Conservation (phyloP, 352 stramenopile species). For the Phytophthora ramorum region DNA sequence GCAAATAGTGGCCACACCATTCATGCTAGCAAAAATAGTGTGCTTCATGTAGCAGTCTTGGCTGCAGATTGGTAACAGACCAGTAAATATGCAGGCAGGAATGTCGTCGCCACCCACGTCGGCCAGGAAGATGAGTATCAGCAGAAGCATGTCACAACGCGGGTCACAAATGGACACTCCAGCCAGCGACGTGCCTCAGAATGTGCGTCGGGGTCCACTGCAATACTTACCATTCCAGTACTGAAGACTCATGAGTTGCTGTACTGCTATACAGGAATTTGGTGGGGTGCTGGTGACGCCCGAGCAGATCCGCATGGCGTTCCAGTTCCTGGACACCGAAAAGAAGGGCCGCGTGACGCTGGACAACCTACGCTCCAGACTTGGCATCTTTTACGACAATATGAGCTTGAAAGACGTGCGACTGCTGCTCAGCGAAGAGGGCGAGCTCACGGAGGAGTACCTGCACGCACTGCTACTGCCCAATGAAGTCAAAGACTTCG, state of each 20-base stretch:
- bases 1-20: neutral
- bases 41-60: neutral
- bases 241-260: neutral
- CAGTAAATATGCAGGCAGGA: conserved; percentile 17
- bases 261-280: conserved; percentile 53
- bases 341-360: conserved; percentile 80
- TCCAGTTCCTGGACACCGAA: conserved; percentile 92
- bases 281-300: conserved; percentile 86
- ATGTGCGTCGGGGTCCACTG: conserved; percentile 17
- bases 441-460: conserved; percentile 75
- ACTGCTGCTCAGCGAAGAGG: conserved; percentile 88
- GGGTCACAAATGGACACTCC: conserved; percentile 11
- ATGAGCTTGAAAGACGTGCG: conserved; percentile 84
- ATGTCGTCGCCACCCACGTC: conserved; percentile 4
- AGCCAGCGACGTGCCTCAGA: conserved; percentile 18
- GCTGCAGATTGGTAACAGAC: neutral
- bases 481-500: conserved; percentile 92
- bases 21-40: neutral
- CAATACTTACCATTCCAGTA: neutral
- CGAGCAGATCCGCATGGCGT: conserved; percentile 85
- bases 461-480: conserved; percentile 82
- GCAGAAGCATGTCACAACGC: conserved; percentile 1
- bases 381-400: conserved; percentile 91
- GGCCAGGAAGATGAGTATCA: conserved; percentile 16
- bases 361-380: conserved; percentile 76